A percentile compares a stretch with the other conserved stretches of the same genome.
Evolutionary conservation across 1,284 basidiomycete genomes (phyloP).

Genomic region (Sanghuangporus sanghuang): DNA sequence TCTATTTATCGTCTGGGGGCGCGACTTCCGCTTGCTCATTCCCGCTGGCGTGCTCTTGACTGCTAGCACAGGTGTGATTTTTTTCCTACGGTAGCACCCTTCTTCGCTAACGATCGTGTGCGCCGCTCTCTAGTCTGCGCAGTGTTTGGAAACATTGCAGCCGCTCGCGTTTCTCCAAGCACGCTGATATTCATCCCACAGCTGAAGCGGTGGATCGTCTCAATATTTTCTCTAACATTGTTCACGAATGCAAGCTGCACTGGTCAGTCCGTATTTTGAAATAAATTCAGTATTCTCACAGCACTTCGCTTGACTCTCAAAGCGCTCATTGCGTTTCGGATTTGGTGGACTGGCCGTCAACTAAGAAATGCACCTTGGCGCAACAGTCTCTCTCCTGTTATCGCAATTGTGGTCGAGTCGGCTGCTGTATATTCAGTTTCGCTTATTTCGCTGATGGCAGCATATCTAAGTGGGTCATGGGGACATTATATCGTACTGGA

Average conservation of each 20-base stretch:
- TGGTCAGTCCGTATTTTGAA: conserved; percentile 1
- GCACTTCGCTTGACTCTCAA: neutral
- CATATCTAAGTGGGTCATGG: conserved; percentile 31
- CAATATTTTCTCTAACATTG: conserved; percentile 19
- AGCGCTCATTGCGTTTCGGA: conserved; percentile 32
- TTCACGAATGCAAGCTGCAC: conserved; percentile 18
- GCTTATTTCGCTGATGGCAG: conserved; percentile 29
- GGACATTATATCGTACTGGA: conserved; percentile 37
- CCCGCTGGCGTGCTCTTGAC: neutral
- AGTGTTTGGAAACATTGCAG: neutral
- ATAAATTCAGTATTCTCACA: neutral
- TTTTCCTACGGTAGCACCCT: neutral
- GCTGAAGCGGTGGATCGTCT: conserved; percentile 17
- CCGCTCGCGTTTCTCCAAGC: neutral
- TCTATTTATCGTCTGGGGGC: neutral
- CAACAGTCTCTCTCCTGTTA: conserved; percentile 26
- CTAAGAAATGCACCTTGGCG: conserved; percentile 17
- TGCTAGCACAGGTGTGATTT: neutral
- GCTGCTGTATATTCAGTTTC: conserved; percentile 36
- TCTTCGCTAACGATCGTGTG: neutral
- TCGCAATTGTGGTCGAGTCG: conserved; percentile 36
- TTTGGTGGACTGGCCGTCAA: conserved; percentile 29
- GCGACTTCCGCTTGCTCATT: neutral
- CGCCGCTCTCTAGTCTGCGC: neutral
- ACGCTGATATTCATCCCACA: neutral